A percentile compares a stretch with the other conserved stretches of the same genome.
These are phyloP conservation scores for Penicillium herquei DNA, from an alignment of 495 filamentous ascomycete species.

Conservation along the genomic window DNA sequence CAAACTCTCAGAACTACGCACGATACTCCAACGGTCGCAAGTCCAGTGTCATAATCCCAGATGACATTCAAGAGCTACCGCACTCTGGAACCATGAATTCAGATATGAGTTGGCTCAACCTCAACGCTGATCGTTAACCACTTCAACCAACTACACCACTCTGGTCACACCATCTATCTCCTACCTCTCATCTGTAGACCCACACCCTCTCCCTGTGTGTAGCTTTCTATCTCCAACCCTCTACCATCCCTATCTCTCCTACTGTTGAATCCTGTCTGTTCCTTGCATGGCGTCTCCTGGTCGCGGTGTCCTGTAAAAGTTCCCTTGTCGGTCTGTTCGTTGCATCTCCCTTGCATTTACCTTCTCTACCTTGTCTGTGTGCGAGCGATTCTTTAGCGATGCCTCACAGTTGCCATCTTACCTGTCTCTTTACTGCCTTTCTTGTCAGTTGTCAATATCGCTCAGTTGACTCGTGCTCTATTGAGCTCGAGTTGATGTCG, in stretches of 20 bases:
- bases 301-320: conserved; percentile 14
- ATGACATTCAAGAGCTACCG: conserved; percentile 43
- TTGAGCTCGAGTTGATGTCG: too few relatives aligned
- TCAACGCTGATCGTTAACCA: conserved; percentile 40
- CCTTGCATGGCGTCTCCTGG: conserved; percentile 21
- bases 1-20: conserved; percentile 15
- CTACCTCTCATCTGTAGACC: not conserved
- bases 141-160: too few relatives aligned
- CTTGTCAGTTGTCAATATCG: conserved; percentile 1
- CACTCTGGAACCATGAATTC: conserved; percentile 36
- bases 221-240: not conserved
- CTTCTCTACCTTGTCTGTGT: conserved; percentile 7
- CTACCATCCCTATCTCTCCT: not conserved
- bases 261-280: not conserved
- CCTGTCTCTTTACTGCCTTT: not conserved
- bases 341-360: conserved; percentile 16
- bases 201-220: not conserved
- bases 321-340: conserved; percentile 3
- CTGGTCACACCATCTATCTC: not conserved
- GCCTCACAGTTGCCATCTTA: conserved; percentile 6
- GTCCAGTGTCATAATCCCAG: conserved; percentile 37
- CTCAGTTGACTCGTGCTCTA: not conserved
- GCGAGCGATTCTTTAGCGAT: conserved; percentile 25
- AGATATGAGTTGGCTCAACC: conserved; percentile 80
- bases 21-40: conserved; percentile 31